Percentiles rank a stretch among this genome's conserved stretches.
Conservation (phyloP, 2,329 filamentous ascomycete species). For the Pleurostoma richardsiae region DNA sequence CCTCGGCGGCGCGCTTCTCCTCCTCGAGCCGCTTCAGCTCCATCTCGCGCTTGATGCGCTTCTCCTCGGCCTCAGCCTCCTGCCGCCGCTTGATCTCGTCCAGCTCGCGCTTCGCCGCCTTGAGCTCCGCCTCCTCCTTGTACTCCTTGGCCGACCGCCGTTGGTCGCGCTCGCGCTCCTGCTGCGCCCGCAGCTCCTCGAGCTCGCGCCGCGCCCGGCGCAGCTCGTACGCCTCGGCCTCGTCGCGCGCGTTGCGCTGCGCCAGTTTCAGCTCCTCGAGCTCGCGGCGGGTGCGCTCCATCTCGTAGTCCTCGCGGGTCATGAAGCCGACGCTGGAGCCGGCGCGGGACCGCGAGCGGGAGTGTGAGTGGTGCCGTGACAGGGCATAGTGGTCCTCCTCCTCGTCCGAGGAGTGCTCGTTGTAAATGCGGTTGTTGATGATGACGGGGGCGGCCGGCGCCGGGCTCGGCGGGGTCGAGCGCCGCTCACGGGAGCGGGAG, state of each 20-base stretch:
- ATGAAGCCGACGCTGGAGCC: constrained; percentile 21
- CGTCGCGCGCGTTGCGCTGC: constrained; percentile 12
- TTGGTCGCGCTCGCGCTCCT: constrained; percentile 24
- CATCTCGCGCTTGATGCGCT: constrained; percentile 46
- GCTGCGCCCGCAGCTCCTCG: constrained; percentile 29
- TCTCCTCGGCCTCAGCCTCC: constrained; percentile 42
- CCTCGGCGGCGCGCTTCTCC: constrained; percentile 37
- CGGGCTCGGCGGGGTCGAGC: constrained; percentile 31
- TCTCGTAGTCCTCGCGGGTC: constrained; percentile 35
- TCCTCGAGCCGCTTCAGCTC: constrained; percentile 42
- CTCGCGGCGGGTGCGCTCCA: constrained; percentile 30
- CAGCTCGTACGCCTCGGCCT: constrained; percentile 26
- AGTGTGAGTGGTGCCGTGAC: constrained; percentile 27
- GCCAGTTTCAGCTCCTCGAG: constrained; percentile 39
- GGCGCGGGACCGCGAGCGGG: constrained; percentile 22
- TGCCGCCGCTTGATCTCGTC: constrained; percentile 39
- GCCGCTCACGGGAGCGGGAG: constrained; percentile 39
- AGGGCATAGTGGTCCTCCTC: constrained; percentile 26
- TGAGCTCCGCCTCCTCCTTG: constrained; percentile 43
- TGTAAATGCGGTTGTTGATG: constrained; percentile 50
- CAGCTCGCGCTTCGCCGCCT: constrained; percentile 41
- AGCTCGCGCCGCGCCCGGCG: constrained; percentile 31
- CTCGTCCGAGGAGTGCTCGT: constrained; percentile 35
- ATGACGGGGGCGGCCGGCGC: constrained; percentile 38
- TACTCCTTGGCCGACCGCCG: constrained; percentile 31